Percentiles rank a stretch among this genome's conserved stretches.
These are phyloP conservation scores for Holtermanniella nyarrowii DNA, from an alignment of 768 basidiomycete genomes.

Conservation along the genomic window DNA sequence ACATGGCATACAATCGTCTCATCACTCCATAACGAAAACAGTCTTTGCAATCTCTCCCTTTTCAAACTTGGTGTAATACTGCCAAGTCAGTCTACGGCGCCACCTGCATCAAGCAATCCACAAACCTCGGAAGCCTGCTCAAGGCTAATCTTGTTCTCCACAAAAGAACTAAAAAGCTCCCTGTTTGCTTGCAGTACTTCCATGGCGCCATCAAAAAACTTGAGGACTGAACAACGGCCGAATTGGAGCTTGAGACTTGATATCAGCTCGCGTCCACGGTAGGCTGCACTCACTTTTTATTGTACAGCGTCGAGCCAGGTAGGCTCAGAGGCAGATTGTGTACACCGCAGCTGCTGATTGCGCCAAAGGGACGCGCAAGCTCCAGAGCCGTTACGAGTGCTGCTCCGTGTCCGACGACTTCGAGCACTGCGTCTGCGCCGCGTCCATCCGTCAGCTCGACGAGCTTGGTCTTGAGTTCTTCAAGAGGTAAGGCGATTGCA, in stretches of 20 bases:
- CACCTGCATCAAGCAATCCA: too few species aligned
- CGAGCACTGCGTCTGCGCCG: constrained; percentile 40
- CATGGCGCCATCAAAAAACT: constrained; percentile 21
- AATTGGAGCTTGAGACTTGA: constrained; percentile 28
- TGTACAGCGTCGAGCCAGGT: constrained; percentile 23
- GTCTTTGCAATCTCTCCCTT: too few species aligned
- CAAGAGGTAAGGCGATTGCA: constrained; percentile 30
- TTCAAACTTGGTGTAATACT: too few species aligned
- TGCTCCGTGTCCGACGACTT: constrained; percentile 37
- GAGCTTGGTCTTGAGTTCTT: constrained; percentile 13
- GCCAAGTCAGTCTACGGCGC: too few species aligned
- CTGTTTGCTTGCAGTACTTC: constrained; percentile 18
- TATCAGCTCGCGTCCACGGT: constrained; percentile 9
- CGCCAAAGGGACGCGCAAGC: constrained; percentile 35
- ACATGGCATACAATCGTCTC: too few species aligned
- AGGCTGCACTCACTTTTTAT: constrained; percentile 30
- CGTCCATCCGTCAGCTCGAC: constrained; percentile 26
- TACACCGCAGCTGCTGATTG: constrained; percentile 33
- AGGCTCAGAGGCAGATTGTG: constrained; percentile 22
- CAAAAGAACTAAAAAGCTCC: constrained; percentile 22
- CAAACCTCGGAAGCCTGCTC: constrained; percentile 26
- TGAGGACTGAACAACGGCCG: constrained; percentile 26
- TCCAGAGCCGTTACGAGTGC: constrained; percentile 34
- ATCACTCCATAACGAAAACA: background rate
- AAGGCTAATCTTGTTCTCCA: constrained; percentile 21